These are phyloP conservation scores for Zangia roseola DNA, from an alignment of 768 basidiomycete species.

Conservation along the genomic window DNA sequence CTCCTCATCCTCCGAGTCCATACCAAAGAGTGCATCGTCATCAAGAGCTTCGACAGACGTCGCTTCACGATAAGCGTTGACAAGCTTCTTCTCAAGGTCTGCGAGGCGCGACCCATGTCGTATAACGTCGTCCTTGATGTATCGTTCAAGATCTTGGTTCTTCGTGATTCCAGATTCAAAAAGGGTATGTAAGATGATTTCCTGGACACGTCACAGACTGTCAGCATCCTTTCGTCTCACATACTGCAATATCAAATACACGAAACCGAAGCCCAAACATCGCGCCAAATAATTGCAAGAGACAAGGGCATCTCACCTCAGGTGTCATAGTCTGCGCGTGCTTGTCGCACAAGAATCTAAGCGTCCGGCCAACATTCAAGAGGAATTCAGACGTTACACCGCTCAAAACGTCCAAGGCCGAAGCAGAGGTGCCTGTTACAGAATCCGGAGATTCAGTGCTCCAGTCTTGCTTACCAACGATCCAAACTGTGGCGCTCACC, in stretches of 20 bases:
- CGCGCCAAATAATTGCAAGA: background rate
- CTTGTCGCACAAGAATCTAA: slow-evolving; percentile 80
- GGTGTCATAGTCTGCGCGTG: slow-evolving; percentile 77
- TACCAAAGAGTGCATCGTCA: slow-evolving; percentile 49
- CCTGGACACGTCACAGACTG: slow-evolving; percentile 45
- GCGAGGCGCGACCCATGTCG: slow-evolving; percentile 72
- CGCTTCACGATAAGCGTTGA: slow-evolving; percentile 77
- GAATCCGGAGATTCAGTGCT: slow-evolving; percentile 4
- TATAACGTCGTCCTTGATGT: slow-evolving; percentile 86
- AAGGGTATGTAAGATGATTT: slow-evolving; percentile 89
- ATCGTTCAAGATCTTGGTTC: slow-evolving; percentile 77
- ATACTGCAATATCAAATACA: background rate
- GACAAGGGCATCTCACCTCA: slow-evolving; percentile 55
- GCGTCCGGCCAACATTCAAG: slow-evolving; percentile 81
- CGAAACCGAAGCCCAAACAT: background rate
- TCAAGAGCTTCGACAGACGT: slow-evolving; percentile 45
- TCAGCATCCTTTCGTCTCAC: slow-evolving; percentile 2
- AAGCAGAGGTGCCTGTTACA: slow-evolving; percentile 63
- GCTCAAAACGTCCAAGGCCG: slow-evolving; percentile 73
- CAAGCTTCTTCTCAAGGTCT: slow-evolving; percentile 86
- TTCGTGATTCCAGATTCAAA: slow-evolving; percentile 85
- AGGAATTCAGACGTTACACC: slow-evolving; percentile 80
- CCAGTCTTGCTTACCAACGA: background rate
- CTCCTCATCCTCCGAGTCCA: slow-evolving; percentile 56
- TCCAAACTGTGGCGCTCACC: slow-evolving; percentile 44